phyloP scores from a whole-genome alignment of 148 eudicot genomes.

The Rhododendron kiyosumense region DNA sequence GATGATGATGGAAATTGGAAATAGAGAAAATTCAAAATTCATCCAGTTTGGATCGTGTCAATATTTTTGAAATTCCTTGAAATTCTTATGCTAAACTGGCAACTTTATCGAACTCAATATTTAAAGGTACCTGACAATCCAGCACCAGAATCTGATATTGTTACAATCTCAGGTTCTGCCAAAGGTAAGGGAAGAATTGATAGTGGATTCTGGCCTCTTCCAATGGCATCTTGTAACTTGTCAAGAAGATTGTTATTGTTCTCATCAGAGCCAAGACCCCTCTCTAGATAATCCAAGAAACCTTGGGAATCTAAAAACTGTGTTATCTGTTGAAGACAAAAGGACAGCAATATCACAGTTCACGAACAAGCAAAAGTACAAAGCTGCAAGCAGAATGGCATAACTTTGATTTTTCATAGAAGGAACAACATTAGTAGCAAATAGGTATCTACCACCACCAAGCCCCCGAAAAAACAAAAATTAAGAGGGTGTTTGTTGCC shows the following conservation, averaged over 20 bases:
- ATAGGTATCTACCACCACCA: background rate
- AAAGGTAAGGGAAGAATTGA: conserved; percentile 66
- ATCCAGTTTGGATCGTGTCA: conserved; percentile 3
- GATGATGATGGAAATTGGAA: conserved; percentile 25
- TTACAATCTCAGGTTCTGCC: conserved; percentile 76
- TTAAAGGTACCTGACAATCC: conserved; percentile 49
- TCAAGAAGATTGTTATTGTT: conserved; percentile 78
- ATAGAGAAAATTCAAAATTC: background rate
- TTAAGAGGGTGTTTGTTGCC: background rate
- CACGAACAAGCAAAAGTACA: background rate
- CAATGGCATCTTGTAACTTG: conserved; percentile 97
- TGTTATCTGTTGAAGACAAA: conserved; percentile 50
- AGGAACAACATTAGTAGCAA: background rate
- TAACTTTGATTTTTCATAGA: background rate
- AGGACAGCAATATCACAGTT: conserved; percentile 1
- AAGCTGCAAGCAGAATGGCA: background rate
- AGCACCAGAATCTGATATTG: conserved; percentile 63
- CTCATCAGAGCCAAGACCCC: conserved; percentile 73
- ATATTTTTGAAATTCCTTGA: background rate
- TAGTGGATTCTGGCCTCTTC: conserved; percentile 88
- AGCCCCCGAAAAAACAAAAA: background rate
- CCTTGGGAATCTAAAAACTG: conserved; percentile 97
- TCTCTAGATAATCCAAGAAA: conserved; percentile 90
- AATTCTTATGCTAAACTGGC: background rate
- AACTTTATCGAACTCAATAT: background rate